A percentile compares a stretch with the other conserved stretches of the same genome.
Conservation (phyloP, 176 grass and related monocot genomes). For the Pontederia crassipes region DNA sequence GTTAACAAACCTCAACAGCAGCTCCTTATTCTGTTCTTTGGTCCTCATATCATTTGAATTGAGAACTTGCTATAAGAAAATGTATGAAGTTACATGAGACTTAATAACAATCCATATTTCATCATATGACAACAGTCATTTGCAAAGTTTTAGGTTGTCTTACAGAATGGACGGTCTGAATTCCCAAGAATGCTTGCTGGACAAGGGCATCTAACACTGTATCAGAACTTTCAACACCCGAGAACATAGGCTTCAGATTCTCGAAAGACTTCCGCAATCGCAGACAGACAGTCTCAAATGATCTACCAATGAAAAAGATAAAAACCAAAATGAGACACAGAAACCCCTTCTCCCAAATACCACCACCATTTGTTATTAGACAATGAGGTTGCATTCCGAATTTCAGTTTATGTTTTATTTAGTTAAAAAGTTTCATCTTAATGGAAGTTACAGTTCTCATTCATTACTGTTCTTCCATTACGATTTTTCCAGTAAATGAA, state of each 20-base stretch:
- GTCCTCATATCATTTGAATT: neutral
- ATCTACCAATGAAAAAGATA: slow-evolving; percentile 43
- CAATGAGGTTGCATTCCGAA: neutral
- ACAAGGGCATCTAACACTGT: slow-evolving; percentile 61
- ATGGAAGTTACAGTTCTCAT: slow-evolving; percentile 7
- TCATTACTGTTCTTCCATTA: neutral
- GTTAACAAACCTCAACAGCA: slow-evolving; percentile 11
- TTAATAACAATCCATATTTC: neutral
- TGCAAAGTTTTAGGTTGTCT: slow-evolving; percentile 5
- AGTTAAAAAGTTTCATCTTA: neutral
- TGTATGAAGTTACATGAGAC: neutral
- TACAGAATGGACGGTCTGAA: slow-evolving; percentile 64
- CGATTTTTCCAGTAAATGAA: slow-evolving; percentile 5
- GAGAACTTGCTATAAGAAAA: neutral
- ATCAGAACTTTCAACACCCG: slow-evolving; percentile 49
- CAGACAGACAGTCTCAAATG: slow-evolving; percentile 57
- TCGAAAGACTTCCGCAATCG: slow-evolving; percentile 59
- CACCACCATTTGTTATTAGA: neutral
- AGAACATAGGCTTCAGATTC: slow-evolving; percentile 30
- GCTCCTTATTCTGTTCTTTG: slow-evolving; percentile 5
- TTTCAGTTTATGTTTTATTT: neutral
- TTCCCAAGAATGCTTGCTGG: slow-evolving; percentile 42
- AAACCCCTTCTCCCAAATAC: neutral
- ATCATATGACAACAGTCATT: neutral
- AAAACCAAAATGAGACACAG: neutral